phyloP scores from a whole-genome alignment of 1,139 yeast genomes.

The Magnusiomyces clavatus region DNA sequence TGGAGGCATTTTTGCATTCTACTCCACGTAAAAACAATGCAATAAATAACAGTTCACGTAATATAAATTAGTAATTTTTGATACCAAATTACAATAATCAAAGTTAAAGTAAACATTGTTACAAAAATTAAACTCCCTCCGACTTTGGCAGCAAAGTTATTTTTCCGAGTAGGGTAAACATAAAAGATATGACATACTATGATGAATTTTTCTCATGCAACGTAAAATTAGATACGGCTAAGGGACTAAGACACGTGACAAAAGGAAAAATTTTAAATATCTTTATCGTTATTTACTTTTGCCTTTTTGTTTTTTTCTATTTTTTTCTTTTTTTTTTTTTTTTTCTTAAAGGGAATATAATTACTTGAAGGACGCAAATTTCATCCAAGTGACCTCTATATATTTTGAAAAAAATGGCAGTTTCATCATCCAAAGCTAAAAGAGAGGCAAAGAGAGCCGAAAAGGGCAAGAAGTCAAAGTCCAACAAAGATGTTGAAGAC shows the following conservation, averaged over 20 bases:
- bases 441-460: slow-evolving; percentile 68
- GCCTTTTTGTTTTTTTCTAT: neutral
- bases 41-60: too few species aligned
- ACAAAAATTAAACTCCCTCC: too few species aligned
- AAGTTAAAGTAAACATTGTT: too few species aligned
- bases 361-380: neutral
- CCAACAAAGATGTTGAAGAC: slow-evolving; percentile 38
- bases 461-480: slow-evolving; percentile 53
- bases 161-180: too few species aligned
- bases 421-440: slow-evolving; percentile 90
- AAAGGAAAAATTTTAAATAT: neutral
- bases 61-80: too few species aligned
- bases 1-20: slow-evolving; percentile 16
- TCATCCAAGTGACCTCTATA: neutral
- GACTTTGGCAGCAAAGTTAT: too few species aligned
- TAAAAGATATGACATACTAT: too few species aligned
- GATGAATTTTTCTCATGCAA: too few species aligned
- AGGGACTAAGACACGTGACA: too few species aligned
- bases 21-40: neutral
- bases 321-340: slow-evolving; percentile 1
- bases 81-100: too few species aligned
- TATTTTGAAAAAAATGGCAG: slow-evolving; percentile 18
- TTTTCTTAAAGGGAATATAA: neutral
- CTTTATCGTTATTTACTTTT: neutral
- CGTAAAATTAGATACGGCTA: too few species aligned